Conservation (phyloP, 2,329 filamentous ascomycete species). For the Xylariaceae sp. region DNA sequence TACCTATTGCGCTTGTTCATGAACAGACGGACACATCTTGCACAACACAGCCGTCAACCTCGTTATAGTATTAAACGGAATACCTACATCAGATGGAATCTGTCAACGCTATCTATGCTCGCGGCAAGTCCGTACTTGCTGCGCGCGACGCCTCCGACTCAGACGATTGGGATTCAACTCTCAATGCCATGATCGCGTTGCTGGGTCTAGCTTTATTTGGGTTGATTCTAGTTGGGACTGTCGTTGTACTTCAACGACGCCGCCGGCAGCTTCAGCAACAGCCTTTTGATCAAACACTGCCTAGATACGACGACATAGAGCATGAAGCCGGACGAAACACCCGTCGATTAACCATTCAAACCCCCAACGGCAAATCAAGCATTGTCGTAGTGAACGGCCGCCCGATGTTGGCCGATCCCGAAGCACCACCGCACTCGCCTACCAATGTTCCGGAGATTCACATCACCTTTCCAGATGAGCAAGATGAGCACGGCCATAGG, state of each 20-base stretch:
- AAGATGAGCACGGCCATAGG: slow-evolving; percentile 76
- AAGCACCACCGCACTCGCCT: slow-evolving; percentile 71
- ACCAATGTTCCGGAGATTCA: slow-evolving; percentile 89
- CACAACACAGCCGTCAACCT: slow-evolving; percentile 22
- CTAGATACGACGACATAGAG: slow-evolving; percentile 63
- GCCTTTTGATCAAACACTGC: slow-evolving; percentile 53
- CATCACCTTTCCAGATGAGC: slow-evolving; percentile 96
- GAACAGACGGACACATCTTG: slow-evolving; percentile 25
- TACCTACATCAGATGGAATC: slow-evolving; percentile 31
- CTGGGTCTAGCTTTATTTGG: slow-evolving; percentile 72
- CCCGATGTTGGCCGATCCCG: slow-evolving; percentile 70
- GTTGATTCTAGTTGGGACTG: slow-evolving; percentile 61
- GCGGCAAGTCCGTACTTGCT: slow-evolving; percentile 42
- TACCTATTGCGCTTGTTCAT: slow-evolving; percentile 16
- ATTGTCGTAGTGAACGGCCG: slow-evolving; percentile 71
- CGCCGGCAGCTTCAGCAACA: slow-evolving; percentile 45
- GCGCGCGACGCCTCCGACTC: slow-evolving; percentile 41
- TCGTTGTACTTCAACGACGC: slow-evolving; percentile 70
- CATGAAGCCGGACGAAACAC: slow-evolving; percentile 49
- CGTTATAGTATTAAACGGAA: slow-evolving; percentile 18
- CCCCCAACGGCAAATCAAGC: slow-evolving; percentile 57
- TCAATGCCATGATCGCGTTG: slow-evolving; percentile 75
- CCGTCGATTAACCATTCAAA: slow-evolving; percentile 55
- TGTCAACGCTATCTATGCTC: slow-evolving; percentile 37
- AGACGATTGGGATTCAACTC: slow-evolving; percentile 53